phyloP scores from a whole-genome alignment of 495 filamentous ascomycete genomes.

The Apodospora peruviana region DNA sequence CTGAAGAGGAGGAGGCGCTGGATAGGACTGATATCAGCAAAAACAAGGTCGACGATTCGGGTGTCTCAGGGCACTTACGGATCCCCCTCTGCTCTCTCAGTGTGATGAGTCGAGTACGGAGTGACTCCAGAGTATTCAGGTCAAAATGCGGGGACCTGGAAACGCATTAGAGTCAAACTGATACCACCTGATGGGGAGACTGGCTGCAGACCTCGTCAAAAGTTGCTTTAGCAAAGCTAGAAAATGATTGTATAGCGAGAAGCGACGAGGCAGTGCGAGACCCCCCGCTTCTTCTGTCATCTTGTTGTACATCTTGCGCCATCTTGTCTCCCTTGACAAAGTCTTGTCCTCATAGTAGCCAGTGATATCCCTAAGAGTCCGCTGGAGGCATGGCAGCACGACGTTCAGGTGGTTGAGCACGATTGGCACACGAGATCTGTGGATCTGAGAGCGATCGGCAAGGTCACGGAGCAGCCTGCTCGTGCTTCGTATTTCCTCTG shows the following conservation, averaged over 20 bases:
- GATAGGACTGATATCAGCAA: constrained; percentile 1
- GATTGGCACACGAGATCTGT: constrained; percentile 38
- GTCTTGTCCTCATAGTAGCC: constrained; percentile 43
- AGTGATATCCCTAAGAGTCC: constrained; percentile 47
- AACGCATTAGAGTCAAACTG: constrained; percentile 7
- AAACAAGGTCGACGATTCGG: not conserved
- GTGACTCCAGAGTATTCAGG: constrained; percentile 42
- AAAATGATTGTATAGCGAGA: constrained; percentile 49
- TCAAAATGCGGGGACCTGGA: constrained; percentile 47
- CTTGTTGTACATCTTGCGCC: constrained; percentile 50
- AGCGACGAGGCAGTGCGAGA: constrained; percentile 43
- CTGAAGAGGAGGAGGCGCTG: constrained; percentile 24
- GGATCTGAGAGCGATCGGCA: constrained; percentile 45
- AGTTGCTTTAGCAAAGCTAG: constrained; percentile 42
- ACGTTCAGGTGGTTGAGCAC: constrained; percentile 48
- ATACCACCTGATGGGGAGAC: not conserved
- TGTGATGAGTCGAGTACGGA: constrained; percentile 39
- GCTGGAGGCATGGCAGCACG: constrained; percentile 44
- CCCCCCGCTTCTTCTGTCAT: constrained; percentile 44
- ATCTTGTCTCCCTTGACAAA: constrained; percentile 38
- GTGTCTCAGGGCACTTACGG: constrained; percentile 25
- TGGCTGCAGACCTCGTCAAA: constrained; percentile 37
- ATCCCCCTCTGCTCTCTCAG: constrained; percentile 42
- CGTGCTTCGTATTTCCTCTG: constrained; percentile 35
- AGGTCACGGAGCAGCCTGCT: constrained; percentile 44